Evolutionary conservation across 73 alveolate genomes (phyloP), one percentile per base, ranked within the genome.

Genomic region (Uronychia setigera): DNA sequence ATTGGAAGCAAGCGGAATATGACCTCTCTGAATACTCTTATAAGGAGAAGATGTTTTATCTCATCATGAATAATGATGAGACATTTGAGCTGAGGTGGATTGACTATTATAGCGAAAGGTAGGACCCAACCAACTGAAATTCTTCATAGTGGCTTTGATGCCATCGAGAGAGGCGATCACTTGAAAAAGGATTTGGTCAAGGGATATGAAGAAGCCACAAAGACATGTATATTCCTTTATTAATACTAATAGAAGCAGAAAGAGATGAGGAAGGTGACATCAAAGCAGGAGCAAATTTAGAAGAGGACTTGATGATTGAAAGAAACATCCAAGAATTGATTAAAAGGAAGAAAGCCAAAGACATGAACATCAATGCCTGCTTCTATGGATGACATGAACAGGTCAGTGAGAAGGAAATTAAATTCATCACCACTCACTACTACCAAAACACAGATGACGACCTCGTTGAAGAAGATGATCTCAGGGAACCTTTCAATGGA

Each of bases 81-180:
- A 85, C 87, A 29, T 85, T 85, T 76, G 92, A 85, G 33, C 82
- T 85, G 1, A 77, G 92, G 33, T 85, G 87, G 86, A 83, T 85
- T 30, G 92, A 85, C 75, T 85, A 85, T 31, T 85, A 85, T 76
- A 58, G 84, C 29, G 78, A 33, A 0, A 80, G 87, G 87, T 80
- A 80, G 1, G 80, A 9, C 11, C 27, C 28, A 1, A n/a, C n/a
- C n/a, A n/a, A n/a, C n/a, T 32, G 77, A 9, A 79, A 32, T 33
- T 9, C 58, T 33, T 31, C 34, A 79, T 1, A 32, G 81, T 58
- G 92, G 86, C 14, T 85, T 75, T 32, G 92, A 85, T 34, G 92
- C 81, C 59, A 85, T 85, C 25, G 81, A 76, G 27, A 76, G 32
- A 26, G 81, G 32, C 29, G 59, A 76, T 5, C 81, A 76, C 27